Percentiles rank a stretch among this genome's conserved stretches.
phyloP scores from a whole-genome alignment of 108 stramenopile species.

The Phaeodactylum tricornutum region DNA sequence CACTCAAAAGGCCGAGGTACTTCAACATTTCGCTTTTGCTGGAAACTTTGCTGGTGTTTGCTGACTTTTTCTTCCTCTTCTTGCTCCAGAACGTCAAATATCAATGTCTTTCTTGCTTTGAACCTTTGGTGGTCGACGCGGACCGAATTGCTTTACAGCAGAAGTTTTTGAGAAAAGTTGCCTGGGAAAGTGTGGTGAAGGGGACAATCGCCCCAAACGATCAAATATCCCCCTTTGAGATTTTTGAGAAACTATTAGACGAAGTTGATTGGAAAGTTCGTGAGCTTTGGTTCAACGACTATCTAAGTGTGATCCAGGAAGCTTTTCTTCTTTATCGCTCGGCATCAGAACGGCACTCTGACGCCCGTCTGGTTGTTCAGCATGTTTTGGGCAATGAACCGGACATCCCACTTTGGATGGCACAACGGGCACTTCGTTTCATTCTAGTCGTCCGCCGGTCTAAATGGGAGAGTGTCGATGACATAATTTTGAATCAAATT shows the following conservation, averaged over 20 bases:
- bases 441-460: constrained; percentile 27
- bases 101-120: constrained; percentile 23
- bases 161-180: neutral
- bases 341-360: constrained; percentile 20
- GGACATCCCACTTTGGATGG: constrained; percentile 42
- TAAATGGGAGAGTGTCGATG: constrained; percentile 18
- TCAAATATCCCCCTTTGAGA: constrained; percentile 11
- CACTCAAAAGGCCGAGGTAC: neutral
- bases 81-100: too few relatives aligned
- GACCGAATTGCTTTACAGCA: neutral
- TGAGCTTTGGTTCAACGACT: constrained; percentile 49
- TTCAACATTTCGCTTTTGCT: neutral
- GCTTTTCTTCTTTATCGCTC: constrained; percentile 26
- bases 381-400: constrained; percentile 24
- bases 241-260: constrained; percentile 34
- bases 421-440: constrained; percentile 44
- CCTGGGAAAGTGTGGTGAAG: constrained; percentile 12
- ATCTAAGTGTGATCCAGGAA: constrained; percentile 32
- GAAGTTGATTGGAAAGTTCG: constrained; percentile 43
- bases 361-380: constrained; percentile 29
- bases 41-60: too few relatives aligned
- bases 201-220: constrained; percentile 12
- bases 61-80: too few relatives aligned
- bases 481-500: constrained; percentile 23
- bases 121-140: constrained; percentile 2